Percentiles rank a stretch among this genome's conserved stretches.
These are phyloP conservation scores for Brassica carinata DNA, from an alignment of 345 rosid genomes.

Conservation along the genomic window DNA sequence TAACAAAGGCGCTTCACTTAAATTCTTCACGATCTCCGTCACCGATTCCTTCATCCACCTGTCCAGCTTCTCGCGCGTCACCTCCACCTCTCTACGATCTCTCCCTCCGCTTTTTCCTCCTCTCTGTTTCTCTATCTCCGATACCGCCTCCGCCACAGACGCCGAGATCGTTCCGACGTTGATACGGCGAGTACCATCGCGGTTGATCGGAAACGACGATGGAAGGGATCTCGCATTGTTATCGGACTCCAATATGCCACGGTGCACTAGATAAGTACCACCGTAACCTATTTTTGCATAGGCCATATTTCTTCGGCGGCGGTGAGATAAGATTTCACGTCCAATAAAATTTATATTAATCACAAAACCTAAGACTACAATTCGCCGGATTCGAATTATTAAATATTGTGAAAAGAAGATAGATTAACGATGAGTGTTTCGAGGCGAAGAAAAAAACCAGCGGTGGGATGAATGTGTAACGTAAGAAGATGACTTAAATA, in stretches of 20 bases:
- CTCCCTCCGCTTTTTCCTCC: slow-evolving; percentile 1
- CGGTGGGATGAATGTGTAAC: slow-evolving; percentile 27
- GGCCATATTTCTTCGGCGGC: not conserved
- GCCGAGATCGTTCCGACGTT: slow-evolving; percentile 29
- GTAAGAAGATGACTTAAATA: not conserved
- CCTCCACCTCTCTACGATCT: slow-evolving; percentile 26
- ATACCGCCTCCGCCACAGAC: slow-evolving; percentile 23
- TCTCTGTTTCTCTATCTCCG: slow-evolving; percentile 35
- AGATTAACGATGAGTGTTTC: slow-evolving; percentile 15
- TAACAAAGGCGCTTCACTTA: slow-evolving; percentile 36
- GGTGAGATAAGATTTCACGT: slow-evolving; percentile 13
- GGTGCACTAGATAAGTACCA: slow-evolving; percentile 37
- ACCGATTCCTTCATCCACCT: slow-evolving; percentile 42
- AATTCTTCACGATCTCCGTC: slow-evolving; percentile 39
- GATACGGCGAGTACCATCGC: slow-evolving; percentile 7
- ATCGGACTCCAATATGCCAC: slow-evolving; percentile 39
- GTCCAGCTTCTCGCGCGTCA: slow-evolving; percentile 36
- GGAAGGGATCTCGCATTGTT: slow-evolving; percentile 25
- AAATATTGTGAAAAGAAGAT: not conserved
- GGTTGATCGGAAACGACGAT: slow-evolving; percentile 19
- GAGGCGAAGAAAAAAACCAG: slow-evolving; percentile 1
- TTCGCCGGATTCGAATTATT: not conserved
- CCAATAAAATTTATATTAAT: not conserved
- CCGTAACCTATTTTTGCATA: slow-evolving; percentile 36
- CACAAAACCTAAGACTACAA: not conserved